These are phyloP conservation scores for Ophiosphaerella korrae DNA, from an alignment of 2,329 filamentous ascomycete genomes.

Conservation along the genomic window DNA sequence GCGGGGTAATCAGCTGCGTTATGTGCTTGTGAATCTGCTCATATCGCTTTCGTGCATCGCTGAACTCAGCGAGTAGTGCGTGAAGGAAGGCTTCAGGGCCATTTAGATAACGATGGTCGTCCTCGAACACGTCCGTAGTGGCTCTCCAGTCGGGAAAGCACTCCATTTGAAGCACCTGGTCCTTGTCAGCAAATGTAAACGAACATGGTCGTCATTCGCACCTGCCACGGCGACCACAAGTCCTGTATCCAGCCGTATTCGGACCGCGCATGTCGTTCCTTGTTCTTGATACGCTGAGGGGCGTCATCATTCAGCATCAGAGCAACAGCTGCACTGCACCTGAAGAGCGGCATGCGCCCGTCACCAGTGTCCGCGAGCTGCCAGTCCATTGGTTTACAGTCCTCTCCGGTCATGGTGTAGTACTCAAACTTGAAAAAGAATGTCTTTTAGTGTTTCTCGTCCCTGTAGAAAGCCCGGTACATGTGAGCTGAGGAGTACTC, in stretches of 20 bases:
- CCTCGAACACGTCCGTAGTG: slow-evolving; percentile 56
- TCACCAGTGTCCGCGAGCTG: slow-evolving; percentile 58
- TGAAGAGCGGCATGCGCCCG: slow-evolving; percentile 63
- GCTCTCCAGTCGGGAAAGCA: slow-evolving; percentile 57
- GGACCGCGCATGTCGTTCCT: slow-evolving; percentile 54
- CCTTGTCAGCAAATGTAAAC: no score
- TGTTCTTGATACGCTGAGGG: slow-evolving; percentile 56
- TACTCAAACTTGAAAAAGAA: slow-evolving; percentile 71
- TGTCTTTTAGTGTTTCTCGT: slow-evolving; percentile 57
- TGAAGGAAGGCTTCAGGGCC: slow-evolving; percentile 67
- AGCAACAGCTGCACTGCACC: slow-evolving; percentile 65
- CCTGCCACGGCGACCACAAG: slow-evolving; percentile 65
- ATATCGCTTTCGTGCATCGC: slow-evolving; percentile 64
- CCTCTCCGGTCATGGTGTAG: slow-evolving; percentile 64
- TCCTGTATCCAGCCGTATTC: slow-evolving; percentile 62
- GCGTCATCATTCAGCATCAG: slow-evolving; percentile 61
- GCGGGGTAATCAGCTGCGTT: slow-evolving; percentile 63
- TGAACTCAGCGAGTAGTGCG: slow-evolving; percentile 63
- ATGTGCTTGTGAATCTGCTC: slow-evolving; percentile 62
- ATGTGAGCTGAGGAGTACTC: slow-evolving; percentile 53
- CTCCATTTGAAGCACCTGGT: slow-evolving; percentile 32
- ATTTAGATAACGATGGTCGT: slow-evolving; percentile 62
- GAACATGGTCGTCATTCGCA: no score
- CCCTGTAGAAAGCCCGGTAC: slow-evolving; percentile 56
- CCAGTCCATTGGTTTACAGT: slow-evolving; percentile 64